A percentile compares a stretch with the other conserved stretches of the same genome.
These are phyloP conservation scores for Rhododendron griersonianum DNA, from an alignment of 148 eudicot genomes.

Conservation along the genomic window DNA sequence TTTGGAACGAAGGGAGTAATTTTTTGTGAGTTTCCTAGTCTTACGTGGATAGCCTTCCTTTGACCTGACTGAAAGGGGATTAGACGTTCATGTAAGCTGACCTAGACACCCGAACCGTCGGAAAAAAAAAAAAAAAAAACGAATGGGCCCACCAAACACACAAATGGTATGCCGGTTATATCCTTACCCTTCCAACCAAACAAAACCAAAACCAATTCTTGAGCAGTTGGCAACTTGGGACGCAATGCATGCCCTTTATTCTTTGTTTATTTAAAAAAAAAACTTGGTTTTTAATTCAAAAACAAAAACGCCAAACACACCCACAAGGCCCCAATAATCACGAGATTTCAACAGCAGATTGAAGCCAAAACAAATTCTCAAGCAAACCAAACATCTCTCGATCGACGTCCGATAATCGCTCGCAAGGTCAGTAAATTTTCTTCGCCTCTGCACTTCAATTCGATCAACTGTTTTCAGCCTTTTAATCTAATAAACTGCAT, in stretches of 20 bases:
- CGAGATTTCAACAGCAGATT: neutral
- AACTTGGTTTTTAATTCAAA: neutral
- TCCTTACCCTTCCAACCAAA: neutral
- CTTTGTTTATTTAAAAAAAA: neutral
- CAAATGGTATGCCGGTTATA: neutral
- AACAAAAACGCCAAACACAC: slow-evolving; percentile 4
- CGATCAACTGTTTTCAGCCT: slow-evolving; percentile 3
- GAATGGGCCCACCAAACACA: neutral
- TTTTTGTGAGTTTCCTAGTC: no score
- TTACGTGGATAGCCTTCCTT: no score
- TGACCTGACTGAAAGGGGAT: no score
- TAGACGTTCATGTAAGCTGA: no score
- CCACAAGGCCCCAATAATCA: no score
- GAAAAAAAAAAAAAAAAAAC: neutral
- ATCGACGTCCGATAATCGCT: neutral
- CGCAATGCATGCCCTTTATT: slow-evolving; percentile 13
- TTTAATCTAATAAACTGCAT: neutral
- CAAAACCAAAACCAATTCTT: slow-evolving; percentile 34
- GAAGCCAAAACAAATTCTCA: neutral
- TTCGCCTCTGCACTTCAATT: slow-evolving; percentile 1
- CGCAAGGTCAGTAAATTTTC: slow-evolving; percentile 2
- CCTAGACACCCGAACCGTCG: no score
- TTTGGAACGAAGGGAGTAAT: no score
- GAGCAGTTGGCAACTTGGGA: slow-evolving; percentile 35
- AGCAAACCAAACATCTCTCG: neutral